A percentile compares a stretch with the other conserved stretches of the same genome.
Evolutionary conservation across 2,329 filamentous ascomycete species (phyloP).

Genomic region (Myriangium duriaei): DNA sequence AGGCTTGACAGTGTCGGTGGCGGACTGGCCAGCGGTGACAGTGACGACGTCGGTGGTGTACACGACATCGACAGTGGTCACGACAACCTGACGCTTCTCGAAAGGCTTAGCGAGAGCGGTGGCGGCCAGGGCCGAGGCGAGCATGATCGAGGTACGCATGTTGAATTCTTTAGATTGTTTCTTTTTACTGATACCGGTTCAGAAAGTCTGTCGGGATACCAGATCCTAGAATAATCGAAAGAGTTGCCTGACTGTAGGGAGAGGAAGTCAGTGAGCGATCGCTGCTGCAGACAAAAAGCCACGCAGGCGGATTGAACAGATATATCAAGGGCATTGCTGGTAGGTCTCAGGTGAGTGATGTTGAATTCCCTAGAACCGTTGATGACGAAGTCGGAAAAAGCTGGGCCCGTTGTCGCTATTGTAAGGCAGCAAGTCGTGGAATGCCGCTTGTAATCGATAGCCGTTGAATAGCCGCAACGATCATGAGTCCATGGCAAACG

Average conservation of each 20-base stretch:
- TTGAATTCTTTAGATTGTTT: constrained; percentile 15
- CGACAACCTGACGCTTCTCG: constrained; percentile 18
- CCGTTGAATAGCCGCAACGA: constrained; percentile 1
- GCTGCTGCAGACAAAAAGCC: constrained; percentile 11
- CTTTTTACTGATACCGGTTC: constrained; percentile 13
- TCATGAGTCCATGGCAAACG: constrained; percentile 6
- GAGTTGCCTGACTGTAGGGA: constrained; percentile 10
- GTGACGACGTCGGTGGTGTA: constrained; percentile 24
- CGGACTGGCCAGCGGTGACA: constrained; percentile 19
- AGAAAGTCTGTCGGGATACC: constrained; percentile 13
- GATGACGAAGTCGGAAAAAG: constrained; percentile 8
- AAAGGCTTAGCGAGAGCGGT: constrained; percentile 24
- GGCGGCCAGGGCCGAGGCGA: constrained; percentile 25
- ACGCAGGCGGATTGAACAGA: constrained; percentile 8
- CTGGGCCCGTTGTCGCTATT: constrained; percentile 9
- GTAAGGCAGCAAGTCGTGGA: constrained; percentile 6
- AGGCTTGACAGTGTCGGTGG: too few relatives aligned
- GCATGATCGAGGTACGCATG: constrained; percentile 25
- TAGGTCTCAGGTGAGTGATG: constrained; percentile 4
- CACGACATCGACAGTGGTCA: constrained; percentile 19
- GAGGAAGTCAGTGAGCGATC: constrained; percentile 11
- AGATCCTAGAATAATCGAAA: constrained; percentile 13
- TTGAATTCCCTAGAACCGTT: constrained; percentile 9
- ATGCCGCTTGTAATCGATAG: constrained; percentile 11
- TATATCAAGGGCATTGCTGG: constrained; percentile 7